A percentile compares a stretch with the other conserved stretches of the same genome.
These are phyloP conservation scores for Jamesozyma rosinii DNA, from an alignment of 805 yeast species.

Conservation along the genomic window DNA sequence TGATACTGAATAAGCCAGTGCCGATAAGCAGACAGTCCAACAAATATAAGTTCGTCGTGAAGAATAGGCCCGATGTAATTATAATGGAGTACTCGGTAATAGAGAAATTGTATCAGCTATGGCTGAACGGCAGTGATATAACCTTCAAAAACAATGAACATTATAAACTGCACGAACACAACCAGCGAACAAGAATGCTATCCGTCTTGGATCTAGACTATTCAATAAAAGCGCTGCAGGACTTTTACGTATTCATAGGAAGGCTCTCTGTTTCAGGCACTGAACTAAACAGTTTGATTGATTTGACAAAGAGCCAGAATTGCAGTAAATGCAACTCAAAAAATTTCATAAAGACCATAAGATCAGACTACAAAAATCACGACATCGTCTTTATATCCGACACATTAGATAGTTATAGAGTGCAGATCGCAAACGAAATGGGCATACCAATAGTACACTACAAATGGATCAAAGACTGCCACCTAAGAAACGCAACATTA, in stretches of 20 bases:
- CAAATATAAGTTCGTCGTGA: conserved; percentile 25
- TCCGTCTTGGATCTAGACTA: conserved; percentile 12
- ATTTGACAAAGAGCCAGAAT: conserved; percentile 9
- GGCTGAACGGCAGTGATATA: conserved; percentile 27
- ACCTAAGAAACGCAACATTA: conserved; percentile 34
- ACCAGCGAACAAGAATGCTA: conserved; percentile 9
- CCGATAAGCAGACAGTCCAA: conserved; percentile 14
- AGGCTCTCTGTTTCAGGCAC: conserved; percentile 11
- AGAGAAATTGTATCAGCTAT: conserved; percentile 21
- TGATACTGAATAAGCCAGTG: conserved; percentile 47
- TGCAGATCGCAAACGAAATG: conserved; percentile 33
- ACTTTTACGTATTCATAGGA: conserved; percentile 25
- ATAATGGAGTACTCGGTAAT: conserved; percentile 15
- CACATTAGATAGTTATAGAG: conserved; percentile 21
- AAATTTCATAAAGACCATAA: conserved; percentile 12
- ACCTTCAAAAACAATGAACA: conserved; percentile 7
- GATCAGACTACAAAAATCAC: conserved; percentile 3
- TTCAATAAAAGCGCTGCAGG: conserved; percentile 15
- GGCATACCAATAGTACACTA: conserved; percentile 35
- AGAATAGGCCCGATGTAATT: conserved; percentile 22
- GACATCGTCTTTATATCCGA: conserved; percentile 24
- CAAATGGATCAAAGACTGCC: conserved; percentile 37
- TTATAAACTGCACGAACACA: conserved; percentile 1
- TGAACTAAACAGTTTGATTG: conserved; percentile 7
- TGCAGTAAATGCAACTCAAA: conserved; percentile 13